These are phyloP conservation scores for Ramaria sp. DNA, from an alignment of 768 basidiomycete genomes.

Conservation along the genomic window DNA sequence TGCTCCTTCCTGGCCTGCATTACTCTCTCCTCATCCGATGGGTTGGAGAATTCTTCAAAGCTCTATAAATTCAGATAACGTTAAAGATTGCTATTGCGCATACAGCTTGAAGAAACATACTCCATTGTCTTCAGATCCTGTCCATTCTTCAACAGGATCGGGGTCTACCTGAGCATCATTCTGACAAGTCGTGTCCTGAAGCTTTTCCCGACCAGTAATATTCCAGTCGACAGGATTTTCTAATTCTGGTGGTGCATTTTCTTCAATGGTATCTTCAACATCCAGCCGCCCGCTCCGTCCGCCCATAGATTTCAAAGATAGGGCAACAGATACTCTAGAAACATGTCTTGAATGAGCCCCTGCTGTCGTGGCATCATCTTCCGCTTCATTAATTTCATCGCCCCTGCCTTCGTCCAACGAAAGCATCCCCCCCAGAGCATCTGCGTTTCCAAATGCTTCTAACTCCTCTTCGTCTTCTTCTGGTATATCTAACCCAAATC, in stretches of 20 bases:
- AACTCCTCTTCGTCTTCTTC: constrained; percentile 53
- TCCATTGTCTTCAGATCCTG: constrained; percentile 54
- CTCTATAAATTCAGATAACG: constrained; percentile 34
- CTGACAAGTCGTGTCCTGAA: not conserved
- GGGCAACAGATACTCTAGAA: constrained; percentile 53
- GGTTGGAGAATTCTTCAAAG: constrained; percentile 84
- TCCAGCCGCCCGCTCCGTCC: constrained; percentile 21
- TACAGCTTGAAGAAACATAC: no score
- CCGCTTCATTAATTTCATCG: constrained; percentile 19
- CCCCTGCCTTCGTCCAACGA: not conserved
- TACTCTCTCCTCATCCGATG: constrained; percentile 81
- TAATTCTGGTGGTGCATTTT: constrained; percentile 4
- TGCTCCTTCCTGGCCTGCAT: constrained; percentile 56
- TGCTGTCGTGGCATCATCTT: constrained; percentile 34
- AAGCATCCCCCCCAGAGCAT: not conserved
- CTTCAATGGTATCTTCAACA: constrained; percentile 19
- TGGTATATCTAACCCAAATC: constrained; percentile 73
- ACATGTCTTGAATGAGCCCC: constrained; percentile 51
- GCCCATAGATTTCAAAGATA: constrained; percentile 55
- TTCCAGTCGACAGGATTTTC: constrained; percentile 5
- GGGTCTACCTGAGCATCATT: not conserved
- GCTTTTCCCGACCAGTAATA: constrained; percentile 2
- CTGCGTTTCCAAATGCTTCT: not conserved
- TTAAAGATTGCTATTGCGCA: no score
- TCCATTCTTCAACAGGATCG: constrained; percentile 66